These are phyloP conservation scores for Cladophialophora yegresii DNA, from an alignment of 2,329 filamentous ascomycete genomes.

Conservation along the genomic window DNA sequence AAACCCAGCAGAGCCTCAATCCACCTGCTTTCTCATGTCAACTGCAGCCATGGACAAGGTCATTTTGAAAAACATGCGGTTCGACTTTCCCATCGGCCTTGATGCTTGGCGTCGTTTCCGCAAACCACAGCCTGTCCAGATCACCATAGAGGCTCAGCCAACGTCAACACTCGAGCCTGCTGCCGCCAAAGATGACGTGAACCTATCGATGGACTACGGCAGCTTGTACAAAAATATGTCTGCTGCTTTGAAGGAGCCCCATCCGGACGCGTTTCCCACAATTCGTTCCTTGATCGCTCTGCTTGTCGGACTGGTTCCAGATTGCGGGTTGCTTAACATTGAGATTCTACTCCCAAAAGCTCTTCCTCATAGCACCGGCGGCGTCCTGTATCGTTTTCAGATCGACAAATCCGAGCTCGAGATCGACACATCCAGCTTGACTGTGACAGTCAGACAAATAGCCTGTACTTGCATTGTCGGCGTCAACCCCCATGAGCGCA, in stretches of 20 bases:
- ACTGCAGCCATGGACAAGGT: conserved; percentile 32
- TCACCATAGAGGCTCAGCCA: conserved; percentile 49
- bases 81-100: conserved; percentile 47
- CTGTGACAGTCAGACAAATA: conserved; percentile 46
- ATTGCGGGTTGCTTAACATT: conserved; percentile 28
- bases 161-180: conserved; percentile 45
- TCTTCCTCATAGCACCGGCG: conserved; percentile 47
- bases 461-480: conserved; percentile 53
- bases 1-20: not conserved
- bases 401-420: conserved; percentile 33
- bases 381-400: conserved; percentile 44
- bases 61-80: conserved; percentile 47
- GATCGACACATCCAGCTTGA: conserved; percentile 21
- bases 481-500: conserved; percentile 55
- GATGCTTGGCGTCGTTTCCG: conserved; percentile 51
- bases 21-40: not conserved
- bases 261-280: conserved; percentile 25
- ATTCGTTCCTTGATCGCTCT: conserved; percentile 29
- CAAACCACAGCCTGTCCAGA: conserved; percentile 50
- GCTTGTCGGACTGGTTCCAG: conserved; percentile 22
- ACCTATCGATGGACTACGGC: conserved; percentile 51
- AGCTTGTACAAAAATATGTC: conserved; percentile 50
- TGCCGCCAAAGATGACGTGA: conserved; percentile 49
- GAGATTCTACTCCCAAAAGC: conserved; percentile 47
- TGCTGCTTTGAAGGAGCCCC: conserved; percentile 17